These are phyloP conservation scores for Colletotrichum sp. DNA, from an alignment of 2,329 filamentous ascomycete genomes.

Conservation along the genomic window DNA sequence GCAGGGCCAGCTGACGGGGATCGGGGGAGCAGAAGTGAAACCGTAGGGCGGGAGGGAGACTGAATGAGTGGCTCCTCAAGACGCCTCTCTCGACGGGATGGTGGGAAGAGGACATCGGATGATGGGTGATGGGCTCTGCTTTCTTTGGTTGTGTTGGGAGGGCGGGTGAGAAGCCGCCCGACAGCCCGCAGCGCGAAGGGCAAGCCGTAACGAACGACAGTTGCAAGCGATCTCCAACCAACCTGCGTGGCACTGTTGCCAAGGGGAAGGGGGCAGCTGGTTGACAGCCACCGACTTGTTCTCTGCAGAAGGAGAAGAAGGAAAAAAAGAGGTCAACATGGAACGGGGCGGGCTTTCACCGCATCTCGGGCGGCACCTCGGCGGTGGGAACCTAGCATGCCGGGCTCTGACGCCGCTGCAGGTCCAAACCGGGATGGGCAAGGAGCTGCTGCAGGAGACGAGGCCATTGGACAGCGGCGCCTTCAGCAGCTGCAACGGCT, in stretches of 20 bases:
- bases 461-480: conserved; percentile 8
- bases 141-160: neutral
- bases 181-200: neutral
- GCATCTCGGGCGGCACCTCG: conserved; percentile 15
- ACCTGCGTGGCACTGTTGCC: neutral
- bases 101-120: conserved; percentile 9
- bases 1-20: conserved; percentile 14
- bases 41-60: neutral
- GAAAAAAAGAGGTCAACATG: neutral
- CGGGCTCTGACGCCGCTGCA: conserved; percentile 14
- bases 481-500: conserved; percentile 3
- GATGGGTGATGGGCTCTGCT: conserved; percentile 2
- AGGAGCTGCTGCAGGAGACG: neutral
- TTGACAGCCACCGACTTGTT: neutral
- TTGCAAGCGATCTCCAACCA: neutral
- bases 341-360: conserved; percentile 17
- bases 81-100: neutral
- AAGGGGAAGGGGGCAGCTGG: neutral
- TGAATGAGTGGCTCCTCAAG: conserved; percentile 10
- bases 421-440: conserved; percentile 16
- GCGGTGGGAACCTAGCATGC: conserved; percentile 11
- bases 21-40: conserved; percentile 8
- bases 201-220: neutral
- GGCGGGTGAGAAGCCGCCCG: neutral
- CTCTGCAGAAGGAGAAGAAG: neutral